Percentiles rank a stretch among this genome's conserved stretches.
Conservation (phyloP, 2,329 filamentous ascomycete genomes). For the Fusarium camptoceras region DNA sequence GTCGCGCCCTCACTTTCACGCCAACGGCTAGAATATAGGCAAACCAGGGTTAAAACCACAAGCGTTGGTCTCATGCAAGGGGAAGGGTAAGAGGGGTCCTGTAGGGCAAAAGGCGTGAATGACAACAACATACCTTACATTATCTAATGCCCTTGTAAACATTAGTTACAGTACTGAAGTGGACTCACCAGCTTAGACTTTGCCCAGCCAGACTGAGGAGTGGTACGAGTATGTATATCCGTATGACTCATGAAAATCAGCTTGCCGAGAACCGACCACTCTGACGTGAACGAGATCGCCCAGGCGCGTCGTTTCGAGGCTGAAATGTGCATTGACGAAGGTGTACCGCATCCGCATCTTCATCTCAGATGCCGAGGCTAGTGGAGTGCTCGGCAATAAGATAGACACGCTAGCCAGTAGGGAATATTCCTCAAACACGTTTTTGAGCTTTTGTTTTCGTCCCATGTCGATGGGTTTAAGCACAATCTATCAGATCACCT, state of each 20-base stretch:
- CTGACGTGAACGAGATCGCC: conserved; percentile 5
- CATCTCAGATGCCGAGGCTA: conserved; percentile 33
- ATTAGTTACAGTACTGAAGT: conserved; percentile 4
- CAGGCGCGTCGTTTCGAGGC: conserved; percentile 11
- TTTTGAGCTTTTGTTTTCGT: conserved; percentile 15
- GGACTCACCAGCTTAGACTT: conserved; percentile 1
- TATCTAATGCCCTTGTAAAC: conserved; percentile 6
- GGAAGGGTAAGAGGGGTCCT: conserved; percentile 8
- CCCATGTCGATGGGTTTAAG: background rate
- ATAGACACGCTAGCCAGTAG: conserved; percentile 2
- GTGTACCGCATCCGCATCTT: conserved; percentile 14
- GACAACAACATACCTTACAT: conserved; percentile 20
- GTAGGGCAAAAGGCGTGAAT: conserved; percentile 20
- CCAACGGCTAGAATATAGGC: conserved; percentile 12
- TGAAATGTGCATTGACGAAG: conserved; percentile 14
- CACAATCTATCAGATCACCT: conserved; percentile 9
- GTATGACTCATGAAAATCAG: background rate
- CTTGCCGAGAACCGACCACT: conserved; percentile 9
- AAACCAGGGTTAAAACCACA: conserved; percentile 17
- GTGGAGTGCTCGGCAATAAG: conserved; percentile 24
- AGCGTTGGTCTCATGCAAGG: conserved; percentile 16
- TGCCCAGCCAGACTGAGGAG: conserved; percentile 1
- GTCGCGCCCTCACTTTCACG: conserved; percentile 28
- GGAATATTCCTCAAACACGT: conserved; percentile 9
- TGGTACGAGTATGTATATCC: background rate